Conservation (phyloP, 2,329 filamentous ascomycete species). For the Grosmannia clavigera region DNA sequence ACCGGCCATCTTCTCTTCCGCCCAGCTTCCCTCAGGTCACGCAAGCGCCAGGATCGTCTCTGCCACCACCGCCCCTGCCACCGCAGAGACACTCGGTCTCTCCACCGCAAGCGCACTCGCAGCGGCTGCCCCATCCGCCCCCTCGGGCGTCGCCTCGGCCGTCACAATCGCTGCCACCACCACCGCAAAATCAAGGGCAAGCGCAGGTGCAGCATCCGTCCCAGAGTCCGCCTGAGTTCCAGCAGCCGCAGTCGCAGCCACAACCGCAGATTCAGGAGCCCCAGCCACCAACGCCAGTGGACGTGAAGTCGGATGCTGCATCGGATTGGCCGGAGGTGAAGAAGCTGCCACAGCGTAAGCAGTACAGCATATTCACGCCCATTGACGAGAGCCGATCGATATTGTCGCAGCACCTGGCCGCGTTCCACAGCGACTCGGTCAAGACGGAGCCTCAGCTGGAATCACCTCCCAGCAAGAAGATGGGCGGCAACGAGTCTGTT, state of each 20-base stretch:
- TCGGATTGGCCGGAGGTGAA: constrained; percentile 35
- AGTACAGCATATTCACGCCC: constrained; percentile 91
- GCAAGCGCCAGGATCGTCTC: constrained; percentile 31
- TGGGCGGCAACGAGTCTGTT: background rate
- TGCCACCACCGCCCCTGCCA: constrained; percentile 32
- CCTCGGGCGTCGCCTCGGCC: constrained; percentile 40
- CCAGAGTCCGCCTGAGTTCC: constrained; percentile 18
- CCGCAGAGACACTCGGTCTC: constrained; percentile 42
- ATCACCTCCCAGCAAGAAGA: constrained; percentile 1
- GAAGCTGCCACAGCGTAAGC: constrained; percentile 62
- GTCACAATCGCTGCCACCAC: constrained; percentile 18
- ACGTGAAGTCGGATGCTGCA: constrained; percentile 3
- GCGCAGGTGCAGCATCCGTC: background rate
- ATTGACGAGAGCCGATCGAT: constrained; percentile 90
- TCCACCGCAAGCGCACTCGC: constrained; percentile 44
- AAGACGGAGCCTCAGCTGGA: constrained; percentile 22
- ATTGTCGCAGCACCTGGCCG: constrained; percentile 68
- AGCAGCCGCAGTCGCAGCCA: constrained; percentile 16
- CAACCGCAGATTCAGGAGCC: constrained; percentile 29
- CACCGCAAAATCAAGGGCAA: constrained; percentile 21
- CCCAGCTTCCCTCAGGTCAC: constrained; percentile 37
- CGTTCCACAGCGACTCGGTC: constrained; percentile 44
- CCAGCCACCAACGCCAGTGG: constrained; percentile 37
- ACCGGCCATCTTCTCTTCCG: constrained; percentile 62
- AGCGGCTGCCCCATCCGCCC: constrained; percentile 35